phyloP scores from a whole-genome alignment of 805 yeast species.

The Nakazawaea wyomingensis region DNA sequence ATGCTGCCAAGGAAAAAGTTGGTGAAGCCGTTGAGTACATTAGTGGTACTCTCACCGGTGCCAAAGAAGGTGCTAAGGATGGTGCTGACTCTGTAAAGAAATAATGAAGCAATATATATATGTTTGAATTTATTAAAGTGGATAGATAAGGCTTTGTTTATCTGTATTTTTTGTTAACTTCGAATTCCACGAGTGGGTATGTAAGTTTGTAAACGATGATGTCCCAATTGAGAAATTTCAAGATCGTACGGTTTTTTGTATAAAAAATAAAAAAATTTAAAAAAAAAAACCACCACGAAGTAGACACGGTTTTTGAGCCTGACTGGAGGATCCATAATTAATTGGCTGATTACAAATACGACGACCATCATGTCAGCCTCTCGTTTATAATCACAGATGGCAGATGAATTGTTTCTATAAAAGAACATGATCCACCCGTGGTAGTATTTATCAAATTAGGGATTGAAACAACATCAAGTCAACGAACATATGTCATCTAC shows the following conservation, averaged over 20 bases:
- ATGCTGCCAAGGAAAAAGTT: constrained; percentile 41
- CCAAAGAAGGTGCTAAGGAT: constrained; percentile 44
- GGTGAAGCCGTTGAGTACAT: constrained; percentile 54
- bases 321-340: too few species aligned
- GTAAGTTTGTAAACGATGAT: too few species aligned
- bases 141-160: not conserved
- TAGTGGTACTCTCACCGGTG: constrained; percentile 49
- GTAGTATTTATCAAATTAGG: too few species aligned
- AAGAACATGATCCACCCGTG: too few species aligned
- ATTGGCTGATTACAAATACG: too few species aligned
- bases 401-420: too few species aligned
- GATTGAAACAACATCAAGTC: too few species aligned
- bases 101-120: not conserved
- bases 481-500: not conserved
- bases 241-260: constrained; percentile 8
- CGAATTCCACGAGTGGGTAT: not conserved
- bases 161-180: too few species aligned
- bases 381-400: too few species aligned
- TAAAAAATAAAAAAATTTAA: not conserved
- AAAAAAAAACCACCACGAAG: too few species aligned
- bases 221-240: not conserved
- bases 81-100: constrained; percentile 14
- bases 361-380: too few species aligned
- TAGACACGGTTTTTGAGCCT: too few species aligned
- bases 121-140: not conserved